phyloP scores from a whole-genome alignment of 2,329 filamentous ascomycete genomes.

The Cytospora chrysosperma region DNA sequence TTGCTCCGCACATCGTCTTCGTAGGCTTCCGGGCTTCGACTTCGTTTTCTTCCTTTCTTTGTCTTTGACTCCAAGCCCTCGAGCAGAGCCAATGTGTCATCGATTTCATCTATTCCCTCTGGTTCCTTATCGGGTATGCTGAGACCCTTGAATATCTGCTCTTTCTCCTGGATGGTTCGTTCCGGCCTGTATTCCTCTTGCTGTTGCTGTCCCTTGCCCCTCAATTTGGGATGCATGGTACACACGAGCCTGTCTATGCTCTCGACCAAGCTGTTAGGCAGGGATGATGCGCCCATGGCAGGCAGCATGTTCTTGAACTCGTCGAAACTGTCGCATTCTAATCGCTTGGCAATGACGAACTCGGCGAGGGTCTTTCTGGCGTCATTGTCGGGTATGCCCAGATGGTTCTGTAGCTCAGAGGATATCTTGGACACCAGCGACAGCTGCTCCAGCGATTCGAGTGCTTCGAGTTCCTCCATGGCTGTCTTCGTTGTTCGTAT shows the following conservation, averaged over 20 bases:
- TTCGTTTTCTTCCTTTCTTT: constrained; percentile 38
- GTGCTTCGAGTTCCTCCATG: constrained; percentile 89
- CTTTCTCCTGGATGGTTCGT: constrained; percentile 66
- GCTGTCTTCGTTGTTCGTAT: constrained; percentile 2
- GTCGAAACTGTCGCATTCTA: constrained; percentile 66
- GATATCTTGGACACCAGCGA: constrained; percentile 94
- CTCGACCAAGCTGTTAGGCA: constrained; percentile 82
- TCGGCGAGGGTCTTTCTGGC: constrained; percentile 80
- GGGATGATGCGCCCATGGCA: constrained; percentile 74
- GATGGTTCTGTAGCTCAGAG: constrained; percentile 89
- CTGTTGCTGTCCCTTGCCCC: constrained; percentile 48
- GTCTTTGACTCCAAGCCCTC: constrained; percentile 76
- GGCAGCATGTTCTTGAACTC: constrained; percentile 77
- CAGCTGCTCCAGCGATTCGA: constrained; percentile 86
- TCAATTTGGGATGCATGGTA: constrained; percentile 90
- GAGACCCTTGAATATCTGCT: constrained; percentile 86
- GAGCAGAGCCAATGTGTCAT: constrained; percentile 90
- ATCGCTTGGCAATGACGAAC: constrained; percentile 89
- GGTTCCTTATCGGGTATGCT: constrained; percentile 75
- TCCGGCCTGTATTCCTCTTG: constrained; percentile 40
- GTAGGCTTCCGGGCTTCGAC: constrained; percentile 42
- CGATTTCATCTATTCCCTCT: constrained; percentile 64
- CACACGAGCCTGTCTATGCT: constrained; percentile 86
- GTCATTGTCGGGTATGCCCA: constrained; percentile 74
- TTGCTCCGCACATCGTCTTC: constrained; percentile 51